phyloP scores from a whole-genome alignment of 306 rosid species.

The Abrus precatorius region DNA sequence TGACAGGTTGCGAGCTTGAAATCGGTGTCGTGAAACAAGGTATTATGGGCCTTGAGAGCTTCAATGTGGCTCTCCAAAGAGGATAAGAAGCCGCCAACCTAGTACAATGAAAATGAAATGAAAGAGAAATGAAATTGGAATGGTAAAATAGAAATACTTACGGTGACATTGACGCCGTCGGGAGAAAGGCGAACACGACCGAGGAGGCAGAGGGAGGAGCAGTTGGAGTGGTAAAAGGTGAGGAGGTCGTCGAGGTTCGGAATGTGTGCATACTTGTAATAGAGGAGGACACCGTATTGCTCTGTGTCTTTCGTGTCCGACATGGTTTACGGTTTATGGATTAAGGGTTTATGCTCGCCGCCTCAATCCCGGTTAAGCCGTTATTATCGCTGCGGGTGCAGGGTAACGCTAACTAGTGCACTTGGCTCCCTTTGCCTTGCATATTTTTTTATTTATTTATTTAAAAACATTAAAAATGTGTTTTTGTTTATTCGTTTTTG shows the following conservation, averaged over 20 bases:
- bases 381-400: conserved; percentile 5
- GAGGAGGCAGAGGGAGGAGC: conserved; percentile 75
- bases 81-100: conserved; percentile 82
- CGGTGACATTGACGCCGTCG: conserved; percentile 91
- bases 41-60: conserved; percentile 55
- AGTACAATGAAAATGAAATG: not conserved
- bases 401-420: not conserved
- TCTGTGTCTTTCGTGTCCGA: conserved; percentile 45
- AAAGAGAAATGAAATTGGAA: not conserved
- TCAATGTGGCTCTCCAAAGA: conserved; percentile 74
- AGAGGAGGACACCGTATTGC: conserved; percentile 76
- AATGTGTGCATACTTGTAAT: conserved; percentile 71
- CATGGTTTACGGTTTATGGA: conserved; percentile 41
- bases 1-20: conserved; percentile 89
- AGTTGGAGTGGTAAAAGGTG: conserved; percentile 76
- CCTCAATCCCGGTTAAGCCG: not conserved
- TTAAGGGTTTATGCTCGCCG: conserved; percentile 2
- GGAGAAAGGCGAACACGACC: conserved; percentile 93
- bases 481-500: too few species aligned
- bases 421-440: too few species aligned
- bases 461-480: too few species aligned
- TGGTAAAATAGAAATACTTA: conserved; percentile 30
- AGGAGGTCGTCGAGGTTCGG: conserved; percentile 66
- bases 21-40: conserved; percentile 74
- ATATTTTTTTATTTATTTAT: too few species aligned